A percentile compares a stretch with the other conserved stretches of the same genome.
Conservation (phyloP, 2,329 filamentous ascomycete genomes). For the Claviceps sp. region DNA sequence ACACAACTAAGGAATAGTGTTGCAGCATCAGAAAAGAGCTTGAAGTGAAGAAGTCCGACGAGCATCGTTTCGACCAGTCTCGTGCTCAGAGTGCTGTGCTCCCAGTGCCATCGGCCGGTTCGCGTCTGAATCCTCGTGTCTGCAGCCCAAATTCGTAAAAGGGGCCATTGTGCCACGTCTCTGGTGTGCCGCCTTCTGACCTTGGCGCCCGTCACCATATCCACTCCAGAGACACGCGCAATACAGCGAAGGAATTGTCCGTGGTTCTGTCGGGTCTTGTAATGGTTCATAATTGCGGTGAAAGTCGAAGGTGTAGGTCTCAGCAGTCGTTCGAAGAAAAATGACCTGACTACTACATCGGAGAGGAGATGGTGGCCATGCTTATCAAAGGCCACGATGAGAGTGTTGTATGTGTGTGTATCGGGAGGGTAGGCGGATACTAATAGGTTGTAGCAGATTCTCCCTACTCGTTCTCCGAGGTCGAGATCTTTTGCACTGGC, state of each 20-base stretch:
- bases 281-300: slow-evolving; percentile 37
- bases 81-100: slow-evolving; percentile 25
- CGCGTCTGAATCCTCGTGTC: slow-evolving; percentile 12
- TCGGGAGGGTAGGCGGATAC: slow-evolving; percentile 47
- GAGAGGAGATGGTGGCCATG: slow-evolving; percentile 35
- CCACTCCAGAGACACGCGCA: slow-evolving; percentile 30
- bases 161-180: slow-evolving; percentile 16
- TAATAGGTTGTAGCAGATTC: slow-evolving; percentile 53
- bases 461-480: slow-evolving; percentile 22
- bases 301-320: slow-evolving; percentile 35
- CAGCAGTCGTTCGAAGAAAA: slow-evolving; percentile 29
- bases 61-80: slow-evolving; percentile 32
- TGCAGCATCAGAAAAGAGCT: slow-evolving; percentile 29
- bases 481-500: slow-evolving; percentile 12
- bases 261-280: slow-evolving; percentile 27
- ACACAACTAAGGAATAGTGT: slow-evolving; percentile 27
- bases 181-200: slow-evolving; percentile 21
- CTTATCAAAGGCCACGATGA: slow-evolving; percentile 52
- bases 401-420: slow-evolving; percentile 55
- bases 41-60: slow-evolving; percentile 33
- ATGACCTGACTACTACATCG: slow-evolving; percentile 38
- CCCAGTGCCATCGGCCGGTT: slow-evolving; percentile 23
- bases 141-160: slow-evolving; percentile 17
- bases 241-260: slow-evolving; percentile 30
- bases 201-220: slow-evolving; percentile 25